A percentile compares a stretch with the other conserved stretches of the same genome.
Evolutionary conservation across 1,139 yeast genomes (phyloP).

Genomic region (Ogataea hybrid): DNA sequence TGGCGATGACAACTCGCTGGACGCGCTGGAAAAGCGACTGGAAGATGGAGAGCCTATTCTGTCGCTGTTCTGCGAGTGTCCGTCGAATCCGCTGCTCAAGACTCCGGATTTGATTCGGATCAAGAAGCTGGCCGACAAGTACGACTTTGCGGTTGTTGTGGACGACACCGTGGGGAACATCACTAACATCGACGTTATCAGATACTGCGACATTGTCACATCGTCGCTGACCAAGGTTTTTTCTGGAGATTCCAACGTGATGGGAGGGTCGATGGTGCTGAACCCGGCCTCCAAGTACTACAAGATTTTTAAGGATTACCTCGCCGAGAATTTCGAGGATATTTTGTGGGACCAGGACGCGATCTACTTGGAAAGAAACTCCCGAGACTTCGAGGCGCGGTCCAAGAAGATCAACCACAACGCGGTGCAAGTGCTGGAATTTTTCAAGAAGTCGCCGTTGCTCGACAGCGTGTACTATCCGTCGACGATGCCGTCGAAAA

Average conservation of each 20-base stretch:
- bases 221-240: constrained; percentile 89
- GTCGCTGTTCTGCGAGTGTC: constrained; percentile 86
- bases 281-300: constrained; percentile 66
- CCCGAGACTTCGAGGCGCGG: constrained; percentile 79
- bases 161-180: constrained; percentile 96
- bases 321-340: constrained; percentile 61
- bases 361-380: constrained; percentile 84
- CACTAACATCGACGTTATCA: constrained; percentile 76
- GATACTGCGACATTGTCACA: constrained; percentile 81
- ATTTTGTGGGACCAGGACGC: constrained; percentile 93
- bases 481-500: constrained; percentile 46
- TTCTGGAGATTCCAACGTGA: constrained; percentile 91
- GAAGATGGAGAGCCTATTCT: constrained; percentile 64
- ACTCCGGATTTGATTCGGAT: constrained; percentile 74
- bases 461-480: constrained; percentile 76
- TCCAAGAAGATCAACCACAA: constrained; percentile 67
- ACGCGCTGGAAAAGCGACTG: constrained; percentile 59
- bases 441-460: constrained; percentile 42
- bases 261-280: constrained; percentile 87
- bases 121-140: constrained; percentile 63
- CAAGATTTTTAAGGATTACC: constrained; percentile 47
- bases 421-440: constrained; percentile 54
- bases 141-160: constrained; percentile 72
- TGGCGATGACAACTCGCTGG: constrained; percentile 75
- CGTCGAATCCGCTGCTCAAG: constrained; percentile 84